A percentile compares a stretch with the other conserved stretches of the same genome.
These are phyloP conservation scores for Chlorella sp. DNA, from an alignment of 139 green algal species.

Conservation along the genomic window DNA sequence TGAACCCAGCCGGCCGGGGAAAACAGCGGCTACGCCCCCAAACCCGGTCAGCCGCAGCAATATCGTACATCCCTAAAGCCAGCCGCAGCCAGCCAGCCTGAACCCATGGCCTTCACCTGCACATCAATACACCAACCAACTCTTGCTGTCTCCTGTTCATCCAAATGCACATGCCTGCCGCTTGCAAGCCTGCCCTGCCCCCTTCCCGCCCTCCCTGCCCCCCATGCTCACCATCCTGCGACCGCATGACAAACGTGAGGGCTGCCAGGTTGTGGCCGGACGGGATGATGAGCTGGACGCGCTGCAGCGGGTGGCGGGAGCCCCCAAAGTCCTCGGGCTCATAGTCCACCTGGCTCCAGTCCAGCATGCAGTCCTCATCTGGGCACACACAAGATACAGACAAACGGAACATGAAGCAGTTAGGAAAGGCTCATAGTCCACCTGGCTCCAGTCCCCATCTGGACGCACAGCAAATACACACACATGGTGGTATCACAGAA, in stretches of 20 bases:
- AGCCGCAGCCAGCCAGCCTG: too few relatives aligned
- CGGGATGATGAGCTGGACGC: conserved; percentile 69
- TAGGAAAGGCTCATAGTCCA: too few relatives aligned
- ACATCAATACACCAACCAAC: too few relatives aligned
- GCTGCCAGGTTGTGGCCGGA: conserved; percentile 51
- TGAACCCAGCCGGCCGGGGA: too few relatives aligned
- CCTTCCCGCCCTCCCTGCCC: not conserved
- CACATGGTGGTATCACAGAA: too few relatives aligned
- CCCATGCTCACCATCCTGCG: conserved; percentile 54
- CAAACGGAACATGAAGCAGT: not conserved
- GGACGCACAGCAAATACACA: not conserved
- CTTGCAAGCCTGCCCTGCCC: not conserved
- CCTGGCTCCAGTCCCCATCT: conserved; percentile 48
- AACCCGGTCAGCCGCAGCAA: too few relatives aligned
- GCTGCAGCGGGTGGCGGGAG: conserved; percentile 75
- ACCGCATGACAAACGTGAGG: conserved; percentile 81
- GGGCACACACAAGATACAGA: not conserved
- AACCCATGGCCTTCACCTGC: too few relatives aligned
- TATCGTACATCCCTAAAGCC: too few relatives aligned
- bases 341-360: conserved; percentile 16
- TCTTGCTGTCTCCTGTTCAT: too few relatives aligned
- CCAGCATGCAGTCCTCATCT: conserved; percentile 41
- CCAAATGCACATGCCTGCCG: too few relatives aligned
- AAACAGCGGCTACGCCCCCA: too few relatives aligned
- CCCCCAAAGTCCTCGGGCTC: conserved; percentile 46